Evolutionary conservation across 306 rosid species (phyloP), one percentile per base, ranked within the genome.

Genomic region (Crotalaria pallida): DNA sequence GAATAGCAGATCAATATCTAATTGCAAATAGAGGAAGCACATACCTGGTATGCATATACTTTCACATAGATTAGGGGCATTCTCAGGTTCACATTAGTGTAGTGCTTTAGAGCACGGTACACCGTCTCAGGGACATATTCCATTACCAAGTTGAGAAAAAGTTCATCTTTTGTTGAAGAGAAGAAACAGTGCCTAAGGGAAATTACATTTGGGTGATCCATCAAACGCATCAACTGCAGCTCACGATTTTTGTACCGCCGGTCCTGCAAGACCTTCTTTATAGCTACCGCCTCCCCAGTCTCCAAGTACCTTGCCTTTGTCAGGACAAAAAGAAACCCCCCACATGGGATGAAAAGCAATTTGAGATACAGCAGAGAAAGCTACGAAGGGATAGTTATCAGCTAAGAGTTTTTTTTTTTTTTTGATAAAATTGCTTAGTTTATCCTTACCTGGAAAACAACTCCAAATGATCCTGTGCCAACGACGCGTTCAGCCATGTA

Each of bases 401-500:
- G 47, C 36, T 43, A 7, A 52, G 27, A 74, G 56, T 62, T 50
- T 29, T n/a, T n/a, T n/a, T n/a, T n/a, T n/a, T n/a, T n/a, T n/a
- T n/a, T n/a, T n/a, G n/a, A n/a, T n/a, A n/a, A n/a, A n/a, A 78
- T 47, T 74, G 57, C 60, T 74, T 36, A 7, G 74, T 36, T 71
- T 69, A 58, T 57, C 72, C 76, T 63, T 82, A 90, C 98, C 96
- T 88, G 98, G 78, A 88, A 93, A 79, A 93, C 98, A 27, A 88
- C 79, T 67, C 98, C 98, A 67, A 93, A 90, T 43, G 98, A 93
- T 76, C 97, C 96, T n/a, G 90, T 88, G 67, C 98, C 98, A 19
- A 90, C 98, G 73, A 87, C 90, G 56, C 96, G 96, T 74, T 93
- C 97, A 2, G 98, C 98, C 98, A 93, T 93, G 83, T 90, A 93